Conservation (phyloP, 116 monocot genomes). For the Dioscorea cayenensis region DNA sequence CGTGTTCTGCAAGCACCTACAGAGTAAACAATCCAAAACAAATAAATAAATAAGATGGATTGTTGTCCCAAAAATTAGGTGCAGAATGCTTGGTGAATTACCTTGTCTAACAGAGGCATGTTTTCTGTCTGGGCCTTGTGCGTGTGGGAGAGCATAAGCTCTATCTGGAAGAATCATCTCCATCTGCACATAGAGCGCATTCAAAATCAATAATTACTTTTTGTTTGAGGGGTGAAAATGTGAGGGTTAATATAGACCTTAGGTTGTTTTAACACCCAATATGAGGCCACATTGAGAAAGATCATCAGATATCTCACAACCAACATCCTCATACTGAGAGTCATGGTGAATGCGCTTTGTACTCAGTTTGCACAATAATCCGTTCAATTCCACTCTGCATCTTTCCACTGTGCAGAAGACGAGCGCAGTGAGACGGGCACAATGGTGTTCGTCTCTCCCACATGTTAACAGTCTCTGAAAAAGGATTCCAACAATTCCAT, state of each 20-base stretch:
- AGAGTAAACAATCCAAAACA: neutral
- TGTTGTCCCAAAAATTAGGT: neutral
- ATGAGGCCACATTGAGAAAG: conserved; percentile 89
- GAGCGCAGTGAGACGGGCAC: conserved; percentile 86
- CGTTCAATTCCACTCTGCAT: conserved; percentile 35
- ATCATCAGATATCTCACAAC: conserved; percentile 87
- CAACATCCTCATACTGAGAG: conserved; percentile 80
- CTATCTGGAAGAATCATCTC: conserved; percentile 83
- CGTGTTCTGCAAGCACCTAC: conserved; percentile 68
- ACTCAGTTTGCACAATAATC: conserved; percentile 86
- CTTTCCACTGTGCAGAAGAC: conserved; percentile 64
- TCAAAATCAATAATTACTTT: neutral
- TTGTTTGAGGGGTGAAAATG: neutral
- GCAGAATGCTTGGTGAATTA: neutral
- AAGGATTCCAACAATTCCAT: conserved; percentile 90
- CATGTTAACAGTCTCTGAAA: conserved; percentile 57
- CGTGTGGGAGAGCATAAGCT: conserved; percentile 96
- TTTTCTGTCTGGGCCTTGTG: conserved; percentile 96
- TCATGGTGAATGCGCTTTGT: conserved; percentile 83
- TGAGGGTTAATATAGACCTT: conserved; percentile 33
- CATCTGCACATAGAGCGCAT: conserved; percentile 34
- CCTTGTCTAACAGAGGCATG: conserved; percentile 95
- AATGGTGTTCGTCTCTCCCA: conserved; percentile 94
- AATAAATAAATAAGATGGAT: neutral
- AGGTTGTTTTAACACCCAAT: conserved; percentile 88